Evolutionary conservation across 1,284 basidiomycete species (phyloP).

Genomic region (Ceraceosorus bombacis): DNA sequence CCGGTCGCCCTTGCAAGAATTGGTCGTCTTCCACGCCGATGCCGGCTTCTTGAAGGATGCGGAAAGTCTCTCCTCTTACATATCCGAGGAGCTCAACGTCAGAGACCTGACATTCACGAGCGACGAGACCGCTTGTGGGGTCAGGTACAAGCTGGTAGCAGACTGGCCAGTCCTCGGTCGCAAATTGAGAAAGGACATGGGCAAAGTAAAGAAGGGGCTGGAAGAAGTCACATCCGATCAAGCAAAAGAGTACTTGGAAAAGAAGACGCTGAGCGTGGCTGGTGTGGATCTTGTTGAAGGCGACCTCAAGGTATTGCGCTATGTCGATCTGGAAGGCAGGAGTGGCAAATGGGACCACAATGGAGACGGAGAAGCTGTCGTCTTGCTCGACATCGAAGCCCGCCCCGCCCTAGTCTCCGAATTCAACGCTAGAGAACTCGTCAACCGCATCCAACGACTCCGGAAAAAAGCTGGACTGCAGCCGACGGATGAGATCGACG

Average conservation of each 20-base stretch:
- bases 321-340: conserved; percentile 73
- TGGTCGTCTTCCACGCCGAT: conserved; percentile 88
- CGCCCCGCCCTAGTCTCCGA: conserved; percentile 72
- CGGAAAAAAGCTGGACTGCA: conserved; percentile 92
- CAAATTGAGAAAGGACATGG: conserved; percentile 88
- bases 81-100: conserved; percentile 91
- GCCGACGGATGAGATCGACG: conserved; percentile 85
- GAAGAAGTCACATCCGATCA: conserved; percentile 72
- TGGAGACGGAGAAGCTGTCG: conserved; percentile 5
- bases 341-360: conserved; percentile 5
- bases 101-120: conserved; percentile 80
- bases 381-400: conserved; percentile 6
- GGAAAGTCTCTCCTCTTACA: conserved; percentile 74
- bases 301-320: conserved; percentile 82
- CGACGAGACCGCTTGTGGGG: conserved; percentile 76
- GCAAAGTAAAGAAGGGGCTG: conserved; percentile 79
- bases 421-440: conserved; percentile 80
- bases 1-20: conserved; percentile 75
- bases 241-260: conserved; percentile 69
- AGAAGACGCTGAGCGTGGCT: conserved; percentile 73
- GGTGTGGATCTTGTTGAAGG: conserved; percentile 83
- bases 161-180: conserved; percentile 93
- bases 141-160: conserved; percentile 82
- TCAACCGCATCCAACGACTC: conserved; percentile 89
- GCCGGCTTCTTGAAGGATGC: conserved; percentile 78